Base-by-base conservation (phyloP, 2,329 filamentous ascomycete genomes). In the Pseudogymnoascus sp. region DNA sequence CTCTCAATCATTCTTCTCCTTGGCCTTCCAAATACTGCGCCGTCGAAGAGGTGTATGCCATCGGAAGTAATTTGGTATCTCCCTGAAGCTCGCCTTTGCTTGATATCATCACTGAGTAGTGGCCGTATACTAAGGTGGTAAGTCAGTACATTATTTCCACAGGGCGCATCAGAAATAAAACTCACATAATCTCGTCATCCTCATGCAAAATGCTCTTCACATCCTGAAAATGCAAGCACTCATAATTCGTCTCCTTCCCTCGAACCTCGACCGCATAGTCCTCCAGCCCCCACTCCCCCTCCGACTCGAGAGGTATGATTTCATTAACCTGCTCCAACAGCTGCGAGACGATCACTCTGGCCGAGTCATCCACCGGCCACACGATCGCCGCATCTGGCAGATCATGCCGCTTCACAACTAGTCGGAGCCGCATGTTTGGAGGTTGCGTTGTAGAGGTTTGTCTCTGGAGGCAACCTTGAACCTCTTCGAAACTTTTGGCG, bases 221-320 rank as follows among this genome's bases (percentile, higher is more conserved):
- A 19, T 83, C 80, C 72, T 91, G 88, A 70, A 91, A 97, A 76
- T 97, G 93, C 63, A 97, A 76, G 70, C 91, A 95, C 76, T 97
- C 93, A 68, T 90, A 97, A 53, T 83, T 86, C n/a, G 81, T 82
- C 38, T 78, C 75, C 29, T 71, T 70, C 63, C 82, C 80, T 19
- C 75, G 75, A 3, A 96, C 81, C 74, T 96, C 90, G 31, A 96
- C 90, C 7, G 84, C 84, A 74, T 97, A 97, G 73, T 97, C 91
- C 71, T 97, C 93, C 3, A 96, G 77, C 0, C 91, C 91, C 91
- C 91, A 96, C 65, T 91, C 81, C 42, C 81, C 67, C 26, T 68
- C 81, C 63, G 87, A 86, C 76, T 96, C 92, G 0, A 97, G 83
- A 0, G 93, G 92, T 1, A 97, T 79, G 14, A 89, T 81, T 47